These are phyloP conservation scores for Colletotrichum sp. DNA, from an alignment of 2,329 filamentous ascomycete genomes.

Conservation along the genomic window DNA sequence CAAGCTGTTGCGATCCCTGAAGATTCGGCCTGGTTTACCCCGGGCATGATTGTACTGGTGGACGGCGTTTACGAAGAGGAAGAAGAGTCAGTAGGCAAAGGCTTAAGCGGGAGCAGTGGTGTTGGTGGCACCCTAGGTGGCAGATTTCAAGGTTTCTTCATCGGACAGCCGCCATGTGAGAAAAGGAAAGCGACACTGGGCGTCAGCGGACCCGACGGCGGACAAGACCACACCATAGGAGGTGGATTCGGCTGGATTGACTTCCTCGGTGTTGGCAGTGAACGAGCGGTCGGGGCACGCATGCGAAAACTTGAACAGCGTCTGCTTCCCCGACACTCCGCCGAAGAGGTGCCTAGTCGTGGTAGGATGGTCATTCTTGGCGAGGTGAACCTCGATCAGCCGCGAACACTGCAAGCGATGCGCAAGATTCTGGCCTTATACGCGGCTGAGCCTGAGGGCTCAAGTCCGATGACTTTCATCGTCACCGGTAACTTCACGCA, in stretches of 20 bases:
- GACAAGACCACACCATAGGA: constrained; percentile 66
- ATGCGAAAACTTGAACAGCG: constrained; percentile 83
- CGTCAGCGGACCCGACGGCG: constrained; percentile 64
- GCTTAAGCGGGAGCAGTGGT: constrained; percentile 77
- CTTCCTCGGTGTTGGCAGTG: constrained; percentile 89
- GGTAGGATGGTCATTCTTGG: constrained; percentile 77
- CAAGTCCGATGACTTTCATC: constrained; percentile 79
- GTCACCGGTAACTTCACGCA: constrained; percentile 84
- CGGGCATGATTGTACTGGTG: constrained; percentile 94
- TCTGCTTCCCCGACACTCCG: constrained; percentile 55
- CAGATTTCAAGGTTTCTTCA: constrained; percentile 86
- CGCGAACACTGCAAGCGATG: constrained; percentile 80
- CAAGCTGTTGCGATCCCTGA: constrained; percentile 84
- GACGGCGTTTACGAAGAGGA: constrained; percentile 98
- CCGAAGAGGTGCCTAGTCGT: constrained; percentile 41
- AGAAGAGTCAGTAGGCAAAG: constrained; percentile 71
- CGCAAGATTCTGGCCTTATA: constrained; percentile 81
- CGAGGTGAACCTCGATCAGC: constrained; percentile 86
- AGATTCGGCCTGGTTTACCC: constrained; percentile 88
- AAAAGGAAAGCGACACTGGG: constrained; percentile 81
- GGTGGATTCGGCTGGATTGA: constrained; percentile 97
- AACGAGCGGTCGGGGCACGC: constrained; percentile 79
- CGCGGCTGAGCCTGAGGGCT: constrained; percentile 65
- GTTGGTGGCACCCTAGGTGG: constrained; percentile 93
- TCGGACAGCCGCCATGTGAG: constrained; percentile 92